Conservation (phyloP, 2,329 filamentous ascomycete species). For the Knoxdaviesia capensis region DNA sequence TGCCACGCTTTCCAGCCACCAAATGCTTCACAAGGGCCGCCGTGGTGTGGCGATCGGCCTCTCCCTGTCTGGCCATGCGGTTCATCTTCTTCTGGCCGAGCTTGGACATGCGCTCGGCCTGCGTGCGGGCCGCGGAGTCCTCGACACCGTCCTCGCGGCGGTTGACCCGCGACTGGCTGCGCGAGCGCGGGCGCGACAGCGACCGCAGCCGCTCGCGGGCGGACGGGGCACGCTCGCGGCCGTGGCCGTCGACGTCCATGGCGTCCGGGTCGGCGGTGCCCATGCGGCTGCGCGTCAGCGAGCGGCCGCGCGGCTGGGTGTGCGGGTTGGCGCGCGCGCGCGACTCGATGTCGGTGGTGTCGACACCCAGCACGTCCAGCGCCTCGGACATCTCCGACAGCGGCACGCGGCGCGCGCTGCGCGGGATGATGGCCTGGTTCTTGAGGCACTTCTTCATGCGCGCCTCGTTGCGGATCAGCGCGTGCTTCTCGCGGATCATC, state of each 20-base stretch:
- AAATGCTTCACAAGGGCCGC: slow-evolving; percentile 76
- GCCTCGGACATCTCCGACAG: slow-evolving; percentile 74
- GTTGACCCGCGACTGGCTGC: slow-evolving; percentile 31
- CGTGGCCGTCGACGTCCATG: slow-evolving; percentile 48
- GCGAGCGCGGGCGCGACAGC: slow-evolving; percentile 40
- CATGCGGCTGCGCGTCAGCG: slow-evolving; percentile 38
- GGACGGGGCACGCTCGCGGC: slow-evolving; percentile 11
- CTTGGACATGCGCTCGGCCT: slow-evolving; percentile 76
- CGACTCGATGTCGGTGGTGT: slow-evolving; percentile 53
- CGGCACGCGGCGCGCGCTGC: slow-evolving; percentile 60
- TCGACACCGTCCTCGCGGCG: slow-evolving; percentile 60
- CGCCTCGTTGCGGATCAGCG: slow-evolving; percentile 80
- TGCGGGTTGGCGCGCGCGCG: slow-evolving; percentile 43
- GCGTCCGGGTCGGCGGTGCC: slow-evolving; percentile 44
- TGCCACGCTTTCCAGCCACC: slow-evolving; percentile 81
- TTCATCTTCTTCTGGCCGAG: slow-evolving; percentile 97
- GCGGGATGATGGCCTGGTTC: slow-evolving; percentile 86
- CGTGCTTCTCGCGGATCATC: slow-evolving; percentile 84
- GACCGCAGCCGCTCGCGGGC: slow-evolving; percentile 43
- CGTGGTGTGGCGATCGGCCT: slow-evolving; percentile 78
- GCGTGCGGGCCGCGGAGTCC: slow-evolving; percentile 43
- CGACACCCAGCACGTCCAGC: slow-evolving; percentile 68
- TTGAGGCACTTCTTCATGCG: slow-evolving; percentile 93
- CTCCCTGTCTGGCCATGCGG: slow-evolving; percentile 88
- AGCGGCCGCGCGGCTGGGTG: slow-evolving; percentile 51